Percentiles rank a stretch among this genome's conserved stretches.
Evolutionary conservation across 2,329 filamentous ascomycete genomes (phyloP).

Genomic region (Talaromyces funiculosus): DNA sequence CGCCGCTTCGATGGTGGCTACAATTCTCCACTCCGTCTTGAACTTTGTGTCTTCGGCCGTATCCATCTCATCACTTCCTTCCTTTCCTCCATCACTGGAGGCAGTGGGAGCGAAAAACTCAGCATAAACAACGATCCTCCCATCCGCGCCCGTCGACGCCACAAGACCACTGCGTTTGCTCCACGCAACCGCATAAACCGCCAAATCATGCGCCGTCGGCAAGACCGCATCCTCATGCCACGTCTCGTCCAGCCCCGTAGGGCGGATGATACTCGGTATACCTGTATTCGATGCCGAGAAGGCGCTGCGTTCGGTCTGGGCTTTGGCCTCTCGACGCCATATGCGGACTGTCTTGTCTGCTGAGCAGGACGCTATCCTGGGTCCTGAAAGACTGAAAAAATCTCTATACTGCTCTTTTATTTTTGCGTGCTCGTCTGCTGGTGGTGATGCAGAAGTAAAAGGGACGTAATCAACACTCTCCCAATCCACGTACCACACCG

Average conservation of each 20-base stretch:
- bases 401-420: conserved; percentile 25
- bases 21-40: conserved; percentile 61
- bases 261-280: conserved; percentile 86
- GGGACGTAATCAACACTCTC: conserved; percentile 42
- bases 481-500: conserved; percentile 82
- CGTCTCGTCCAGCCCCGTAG: conserved; percentile 64
- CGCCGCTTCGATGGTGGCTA: conserved; percentile 64
- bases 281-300: conserved; percentile 30
- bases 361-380: conserved; percentile 72
- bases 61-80: conserved; percentile 20
- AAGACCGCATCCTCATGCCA: conserved; percentile 76
- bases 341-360: conserved; percentile 75
- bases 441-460: conserved; percentile 7
- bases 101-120: conserved; percentile 40
- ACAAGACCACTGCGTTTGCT: conserved; percentile 69
- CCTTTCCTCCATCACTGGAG: not conserved
- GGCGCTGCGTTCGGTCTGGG: not conserved
- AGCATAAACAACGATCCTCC: conserved; percentile 70
- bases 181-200: conserved; percentile 83
- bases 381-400: conserved; percentile 30
- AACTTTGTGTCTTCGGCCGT: conserved; percentile 13
- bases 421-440: conserved; percentile 2
- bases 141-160: conserved; percentile 86
- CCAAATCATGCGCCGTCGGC: conserved; percentile 68
- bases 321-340: conserved; percentile 62